Evolutionary conservation across 148 eudicot species (phyloP).

Genomic region (Rhododendron vialii): DNA sequence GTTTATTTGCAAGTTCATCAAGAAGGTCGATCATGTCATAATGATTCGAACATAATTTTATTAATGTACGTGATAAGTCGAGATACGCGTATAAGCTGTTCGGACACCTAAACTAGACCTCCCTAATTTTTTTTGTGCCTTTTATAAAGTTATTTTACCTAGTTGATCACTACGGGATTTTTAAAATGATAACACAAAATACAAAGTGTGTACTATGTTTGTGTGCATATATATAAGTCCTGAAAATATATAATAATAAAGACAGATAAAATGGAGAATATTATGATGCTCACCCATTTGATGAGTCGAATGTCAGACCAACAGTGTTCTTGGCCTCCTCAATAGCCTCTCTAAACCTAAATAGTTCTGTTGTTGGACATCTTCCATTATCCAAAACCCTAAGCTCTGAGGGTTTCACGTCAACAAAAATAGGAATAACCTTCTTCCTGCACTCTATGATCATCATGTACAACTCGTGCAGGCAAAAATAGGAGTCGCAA

Average conservation of each 20-base stretch:
- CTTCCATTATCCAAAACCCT: constrained; percentile 22
- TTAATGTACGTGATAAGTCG: too few relatives aligned
- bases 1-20: too few relatives aligned
- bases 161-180: too few relatives aligned
- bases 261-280: background rate
- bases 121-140: too few relatives aligned
- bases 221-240: too few relatives aligned
- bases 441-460: constrained; percentile 39
- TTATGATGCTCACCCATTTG: constrained; percentile 26
- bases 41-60: too few relatives aligned
- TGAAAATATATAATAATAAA: background rate
- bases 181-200: too few relatives aligned
- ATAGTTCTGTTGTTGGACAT: constrained; percentile 19
- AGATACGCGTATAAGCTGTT: too few relatives aligned
- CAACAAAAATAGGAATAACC: constrained; percentile 28
- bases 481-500: constrained; percentile 42
- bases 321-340: constrained; percentile 44
- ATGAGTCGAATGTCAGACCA: constrained; percentile 45
- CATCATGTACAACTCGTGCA: constrained; percentile 39
- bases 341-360: constrained; percentile 30
- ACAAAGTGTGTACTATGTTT: too few relatives aligned
- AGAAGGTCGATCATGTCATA: too few relatives aligned
- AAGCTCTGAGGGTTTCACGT: constrained; percentile 53
- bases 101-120: too few relatives aligned
- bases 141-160: too few relatives aligned